phyloP scores from a whole-genome alignment of 345 rosid genomes.

The Bruguiera parviflora region DNA sequence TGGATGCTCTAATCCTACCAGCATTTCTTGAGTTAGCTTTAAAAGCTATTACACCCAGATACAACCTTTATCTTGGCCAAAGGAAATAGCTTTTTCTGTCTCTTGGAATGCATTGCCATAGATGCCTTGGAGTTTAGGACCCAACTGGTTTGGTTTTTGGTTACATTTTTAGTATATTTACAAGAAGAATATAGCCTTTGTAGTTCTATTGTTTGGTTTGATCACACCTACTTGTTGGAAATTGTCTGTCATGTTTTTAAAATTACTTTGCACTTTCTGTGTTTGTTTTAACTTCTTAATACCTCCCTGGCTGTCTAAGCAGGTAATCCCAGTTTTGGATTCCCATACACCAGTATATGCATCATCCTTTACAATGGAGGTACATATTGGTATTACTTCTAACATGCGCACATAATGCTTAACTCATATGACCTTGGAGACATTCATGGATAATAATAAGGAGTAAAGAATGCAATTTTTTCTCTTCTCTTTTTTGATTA shows the following conservation, averaged over 20 bases:
- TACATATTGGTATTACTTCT: slow-evolving; percentile 21
- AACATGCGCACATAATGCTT: background rate
- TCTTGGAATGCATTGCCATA: too few species aligned
- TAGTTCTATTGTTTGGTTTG: background rate
- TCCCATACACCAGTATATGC: slow-evolving; percentile 76
- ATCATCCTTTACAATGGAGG: slow-evolving; percentile 99
- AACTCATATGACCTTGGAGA: background rate
- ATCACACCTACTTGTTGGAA: background rate
- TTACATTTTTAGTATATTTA: background rate
- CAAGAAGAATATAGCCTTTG: background rate
- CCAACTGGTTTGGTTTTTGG: background rate
- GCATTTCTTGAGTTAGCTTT: too few species aligned
- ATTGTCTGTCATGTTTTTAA: background rate
- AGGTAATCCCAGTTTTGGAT: slow-evolving; percentile 97
- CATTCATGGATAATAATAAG: background rate
- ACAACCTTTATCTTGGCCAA: too few species aligned
- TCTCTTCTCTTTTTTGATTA: background rate
- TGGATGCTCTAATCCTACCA: background rate
- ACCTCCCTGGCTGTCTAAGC: slow-evolving; percentile 30
- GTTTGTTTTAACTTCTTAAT: background rate
- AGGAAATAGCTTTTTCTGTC: too few species aligned
- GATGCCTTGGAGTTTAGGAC: too few species aligned
- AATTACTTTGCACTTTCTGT: background rate
- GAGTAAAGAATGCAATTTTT: background rate
- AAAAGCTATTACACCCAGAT: too few species aligned